Conservation (phyloP, 2,329 filamentous ascomycete species). For the Sporothrix brunneoviolacea region DNA sequence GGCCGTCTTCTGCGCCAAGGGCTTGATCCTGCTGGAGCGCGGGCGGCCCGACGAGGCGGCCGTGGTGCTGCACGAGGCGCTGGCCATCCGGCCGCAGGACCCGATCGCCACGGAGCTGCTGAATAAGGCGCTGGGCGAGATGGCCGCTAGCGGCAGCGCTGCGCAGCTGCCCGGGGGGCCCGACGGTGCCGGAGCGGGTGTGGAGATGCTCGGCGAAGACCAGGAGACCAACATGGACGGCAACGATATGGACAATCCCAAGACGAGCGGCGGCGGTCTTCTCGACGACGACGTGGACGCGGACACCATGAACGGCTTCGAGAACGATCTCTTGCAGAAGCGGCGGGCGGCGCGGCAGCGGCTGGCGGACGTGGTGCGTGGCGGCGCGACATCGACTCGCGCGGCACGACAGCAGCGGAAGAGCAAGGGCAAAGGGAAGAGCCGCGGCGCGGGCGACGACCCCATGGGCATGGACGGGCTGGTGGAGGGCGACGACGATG, state of each 20-base stretch:
- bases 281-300: conserved; percentile 15
- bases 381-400: conserved; percentile 7
- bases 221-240: conserved; percentile 1
- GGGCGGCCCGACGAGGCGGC: conserved; percentile 70
- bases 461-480: not conserved
- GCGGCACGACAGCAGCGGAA: conserved; percentile 18
- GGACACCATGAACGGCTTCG: conserved; percentile 38
- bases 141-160: conserved; percentile 36
- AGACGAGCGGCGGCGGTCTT: not conserved
- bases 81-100: conserved; percentile 73
- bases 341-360: conserved; percentile 38
- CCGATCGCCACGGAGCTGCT: conserved; percentile 73
- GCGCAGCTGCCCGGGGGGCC: conserved; percentile 10
- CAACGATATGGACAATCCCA: conserved; percentile 16
- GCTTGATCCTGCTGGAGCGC: conserved; percentile 74
- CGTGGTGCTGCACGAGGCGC: conserved; percentile 73
- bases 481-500: not conserved
- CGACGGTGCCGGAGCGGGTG: not conserved
- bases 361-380: conserved; percentile 20
- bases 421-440: conserved; percentile 42
- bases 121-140: conserved; percentile 62
- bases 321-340: conserved; percentile 42
- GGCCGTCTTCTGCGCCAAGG: conserved; percentile 73
- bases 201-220: not conserved
- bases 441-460: conserved; percentile 16